Base-by-base conservation (phyloP, 805 yeast genomes). In the Suhomyces emberorum region DNA sequence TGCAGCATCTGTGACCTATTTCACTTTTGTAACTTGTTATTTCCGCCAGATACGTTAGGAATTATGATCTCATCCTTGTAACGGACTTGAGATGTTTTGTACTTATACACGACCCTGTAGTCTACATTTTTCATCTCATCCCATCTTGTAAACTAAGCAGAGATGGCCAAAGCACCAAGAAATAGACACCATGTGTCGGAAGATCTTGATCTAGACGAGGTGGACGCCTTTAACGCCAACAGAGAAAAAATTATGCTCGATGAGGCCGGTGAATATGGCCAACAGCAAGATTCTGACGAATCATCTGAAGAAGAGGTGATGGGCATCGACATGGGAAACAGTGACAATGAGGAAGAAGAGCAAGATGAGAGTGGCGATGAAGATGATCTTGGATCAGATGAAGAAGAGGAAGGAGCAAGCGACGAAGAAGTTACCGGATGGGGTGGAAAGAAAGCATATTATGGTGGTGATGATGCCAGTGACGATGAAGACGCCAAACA, bases 401-500 rank as follows among this genome's bases (percentile, higher is more conserved):
- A 62, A 5, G 66, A 65, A 38, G 55, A 43, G 1, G 56, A 43
- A 9, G 57, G 48, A 15, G 58, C 47, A 12, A 60, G 46, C n/a
- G 57, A 41, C 4, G 57, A 52, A 14, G 61, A 52, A 18, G 55
- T 41, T 7, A 55, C 46, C 18, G 62, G 64, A 15, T 59, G 73
- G 69, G 75, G 78, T 38, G 67, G 72, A n/a, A 55, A 55, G 43
- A 54, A 55, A 41, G 54, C 67, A 46, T 76, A 76, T 47, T 78
- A 79, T 50, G 83, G 82, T 29, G 61, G 61, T 7, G 83, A 77
- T 42, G 83, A 77, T 42, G 76, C 72, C 12, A 86, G 72, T 58
- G 95, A 85, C 45, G 91, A 82, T 21, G 95, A 79, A 36, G 81
- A 79, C 21, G 84, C 87, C 4, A 80, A 77, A 43, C 80, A 77